Conservation (phyloP, 495 filamentous ascomycete species). For the Penicillium alfredii region DNA sequence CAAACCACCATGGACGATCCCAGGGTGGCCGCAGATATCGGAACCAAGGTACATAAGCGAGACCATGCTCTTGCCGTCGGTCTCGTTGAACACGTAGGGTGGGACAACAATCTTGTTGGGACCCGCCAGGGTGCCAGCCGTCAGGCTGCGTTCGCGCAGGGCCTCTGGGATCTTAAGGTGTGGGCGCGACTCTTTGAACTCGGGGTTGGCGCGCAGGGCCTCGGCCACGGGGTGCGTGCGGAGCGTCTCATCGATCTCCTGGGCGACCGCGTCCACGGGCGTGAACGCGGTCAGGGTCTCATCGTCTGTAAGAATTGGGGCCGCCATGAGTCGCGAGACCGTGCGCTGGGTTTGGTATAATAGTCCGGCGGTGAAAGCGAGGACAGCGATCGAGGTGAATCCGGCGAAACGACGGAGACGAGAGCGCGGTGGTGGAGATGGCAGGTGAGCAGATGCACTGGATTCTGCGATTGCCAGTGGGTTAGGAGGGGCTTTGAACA, state of each 20-base stretch:
- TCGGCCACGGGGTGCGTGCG: slow-evolving; percentile 64
- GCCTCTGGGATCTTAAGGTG: slow-evolving; percentile 73
- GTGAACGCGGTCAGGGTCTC: slow-evolving; percentile 65
- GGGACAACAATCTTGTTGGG: slow-evolving; percentile 75
- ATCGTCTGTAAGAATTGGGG: slow-evolving; percentile 54
- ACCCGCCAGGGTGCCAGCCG: slow-evolving; percentile 72
- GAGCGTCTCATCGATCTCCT: slow-evolving; percentile 65
- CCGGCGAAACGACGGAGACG: slow-evolving; percentile 33
- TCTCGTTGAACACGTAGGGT: slow-evolving; percentile 68
- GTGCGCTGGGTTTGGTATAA: slow-evolving; percentile 21
- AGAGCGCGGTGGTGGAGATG: slow-evolving; percentile 20
- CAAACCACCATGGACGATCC: slow-evolving; percentile 86
- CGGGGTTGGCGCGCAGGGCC: slow-evolving; percentile 59
- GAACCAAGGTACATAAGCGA: slow-evolving; percentile 73
- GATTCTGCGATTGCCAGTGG: slow-evolving; percentile 6
- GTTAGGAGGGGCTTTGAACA: slow-evolving; percentile 1
- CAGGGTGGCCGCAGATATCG: slow-evolving; percentile 84
- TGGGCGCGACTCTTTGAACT: slow-evolving; percentile 72
- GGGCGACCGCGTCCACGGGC: slow-evolving; percentile 54
- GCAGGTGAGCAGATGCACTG: slow-evolving; percentile 4
- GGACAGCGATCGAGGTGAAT: slow-evolving; percentile 34
- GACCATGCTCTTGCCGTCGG: slow-evolving; percentile 63
- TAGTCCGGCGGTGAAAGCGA: slow-evolving; percentile 33
- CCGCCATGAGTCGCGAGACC: slow-evolving; percentile 38
- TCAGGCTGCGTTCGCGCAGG: slow-evolving; percentile 68